A percentile compares a stretch with the other conserved stretches of the same genome.
phyloP scores from a whole-genome alignment of 768 basidiomycete genomes.

The Sutorius australiensis region DNA sequence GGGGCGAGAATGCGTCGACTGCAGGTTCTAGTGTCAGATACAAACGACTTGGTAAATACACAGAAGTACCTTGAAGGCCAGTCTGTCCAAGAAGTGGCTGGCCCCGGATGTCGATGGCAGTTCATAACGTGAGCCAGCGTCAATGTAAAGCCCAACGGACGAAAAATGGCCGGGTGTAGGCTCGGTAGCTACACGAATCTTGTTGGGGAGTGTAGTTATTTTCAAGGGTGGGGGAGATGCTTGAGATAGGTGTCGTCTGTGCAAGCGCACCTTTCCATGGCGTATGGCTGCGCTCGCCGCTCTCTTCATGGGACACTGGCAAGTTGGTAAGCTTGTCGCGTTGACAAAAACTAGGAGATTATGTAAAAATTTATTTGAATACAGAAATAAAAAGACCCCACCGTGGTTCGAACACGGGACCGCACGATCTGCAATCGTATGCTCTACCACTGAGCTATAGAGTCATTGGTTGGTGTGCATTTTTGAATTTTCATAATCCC shows the following conservation, averaged over 20 bases:
- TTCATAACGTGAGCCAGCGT: conserved; percentile 92
- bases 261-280: conserved; percentile 28
- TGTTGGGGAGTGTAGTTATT: conserved; percentile 87
- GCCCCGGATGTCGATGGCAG: conserved; percentile 66
- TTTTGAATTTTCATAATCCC: fast-evolving
- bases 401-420: conserved; percentile 59
- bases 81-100: conserved; percentile 88
- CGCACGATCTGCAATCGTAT: conserved; percentile 57
- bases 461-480: conserved; percentile 2
- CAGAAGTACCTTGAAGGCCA: conserved; percentile 87
- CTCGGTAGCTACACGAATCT: conserved; percentile 89
- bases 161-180: conserved; percentile 91
- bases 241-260: conserved; percentile 26
- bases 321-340: not conserved
- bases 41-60: not conserved
- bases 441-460: conserved; percentile 51
- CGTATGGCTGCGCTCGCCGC: conserved; percentile 37
- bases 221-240: conserved; percentile 39
- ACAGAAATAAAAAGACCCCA: conserved; percentile 37
- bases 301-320: conserved; percentile 37
- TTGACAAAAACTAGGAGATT: not conserved
- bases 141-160: conserved; percentile 88
- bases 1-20: conserved; percentile 74
- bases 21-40: conserved; percentile 2
- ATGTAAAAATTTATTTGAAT: conserved; percentile 1